Evolutionary conservation across 2,329 filamentous ascomycete genomes (phyloP).

Genomic region (Aspergillus tubingensis): DNA sequence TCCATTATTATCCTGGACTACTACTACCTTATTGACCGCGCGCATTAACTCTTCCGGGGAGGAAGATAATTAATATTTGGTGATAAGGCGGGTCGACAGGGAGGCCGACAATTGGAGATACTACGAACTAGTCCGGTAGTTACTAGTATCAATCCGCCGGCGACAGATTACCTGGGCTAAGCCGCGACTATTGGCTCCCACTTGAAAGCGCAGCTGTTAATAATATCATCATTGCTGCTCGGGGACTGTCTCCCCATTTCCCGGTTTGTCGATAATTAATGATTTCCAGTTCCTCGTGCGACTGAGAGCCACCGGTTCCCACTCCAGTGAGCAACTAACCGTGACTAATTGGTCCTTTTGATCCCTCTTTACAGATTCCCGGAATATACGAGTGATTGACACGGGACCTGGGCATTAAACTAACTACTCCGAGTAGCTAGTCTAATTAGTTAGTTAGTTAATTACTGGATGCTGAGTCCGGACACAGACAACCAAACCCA

Average conservation of each 20-base stretch:
- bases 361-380: not conserved
- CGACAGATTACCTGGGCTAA: not conserved
- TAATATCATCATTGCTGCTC: not conserved
- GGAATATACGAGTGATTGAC: not conserved
- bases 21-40: not conserved
- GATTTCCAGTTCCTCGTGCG: not conserved
- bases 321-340: constrained; percentile 4
- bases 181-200: not conserved
- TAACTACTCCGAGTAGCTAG: not conserved
- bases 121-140: not conserved
- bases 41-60: not conserved
- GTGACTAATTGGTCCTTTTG: constrained; percentile 3
- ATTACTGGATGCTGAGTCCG: not conserved
- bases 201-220: not conserved
- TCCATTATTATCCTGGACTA: not conserved
- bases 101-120: not conserved
- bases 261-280: not conserved
- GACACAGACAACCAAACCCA: constrained; percentile 8
- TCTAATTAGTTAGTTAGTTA: not conserved
- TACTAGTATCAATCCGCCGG: not conserved
- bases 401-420: not conserved
- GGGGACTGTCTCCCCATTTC: not conserved
- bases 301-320: constrained; percentile 12
- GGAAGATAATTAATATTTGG: not conserved
- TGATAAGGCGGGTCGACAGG: not conserved